These are phyloP conservation scores for Crithidia mellificae DNA, from an alignment of 208 protist genomes.

Conservation along the genomic window DNA sequence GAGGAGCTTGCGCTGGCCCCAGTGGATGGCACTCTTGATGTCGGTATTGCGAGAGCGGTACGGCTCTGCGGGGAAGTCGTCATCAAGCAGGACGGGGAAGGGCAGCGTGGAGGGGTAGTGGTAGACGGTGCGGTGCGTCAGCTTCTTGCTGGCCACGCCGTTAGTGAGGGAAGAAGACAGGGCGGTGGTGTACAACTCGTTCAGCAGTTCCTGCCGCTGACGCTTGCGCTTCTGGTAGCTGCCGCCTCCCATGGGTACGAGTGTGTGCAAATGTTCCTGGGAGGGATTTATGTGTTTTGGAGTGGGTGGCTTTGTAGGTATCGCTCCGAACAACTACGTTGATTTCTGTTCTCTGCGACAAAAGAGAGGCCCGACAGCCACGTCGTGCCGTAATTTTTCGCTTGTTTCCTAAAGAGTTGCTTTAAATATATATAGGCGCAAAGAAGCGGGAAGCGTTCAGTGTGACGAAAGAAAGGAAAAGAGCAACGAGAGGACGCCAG, in stretches of 20 bases:
- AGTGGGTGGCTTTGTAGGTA: too few relatives aligned
- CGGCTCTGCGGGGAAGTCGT: constrained; percentile 66
- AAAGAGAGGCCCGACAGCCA: too few relatives aligned
- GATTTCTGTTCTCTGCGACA: too few relatives aligned
- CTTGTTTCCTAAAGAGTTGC: too few relatives aligned
- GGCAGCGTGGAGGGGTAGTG: constrained; percentile 80
- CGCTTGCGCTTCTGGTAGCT: constrained; percentile 38
- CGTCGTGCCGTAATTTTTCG: too few relatives aligned
- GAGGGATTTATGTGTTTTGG: too few relatives aligned
- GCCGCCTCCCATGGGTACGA: constrained; percentile 15
- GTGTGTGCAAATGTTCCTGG: neutral
- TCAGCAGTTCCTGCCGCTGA: constrained; percentile 33
- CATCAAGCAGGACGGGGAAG: constrained; percentile 74
- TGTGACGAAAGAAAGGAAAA: too few relatives aligned
- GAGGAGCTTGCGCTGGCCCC: constrained; percentile 96
- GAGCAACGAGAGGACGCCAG: too few relatives aligned
- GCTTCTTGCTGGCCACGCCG: constrained; percentile 4
- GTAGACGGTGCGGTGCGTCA: constrained; percentile 42
- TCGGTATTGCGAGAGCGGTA: constrained; percentile 86
- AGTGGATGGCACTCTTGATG: constrained; percentile 93
- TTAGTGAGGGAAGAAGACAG: neutral
- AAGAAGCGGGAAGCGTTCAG: too few relatives aligned
- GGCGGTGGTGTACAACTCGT: constrained; percentile 17
- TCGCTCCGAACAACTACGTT: too few relatives aligned
- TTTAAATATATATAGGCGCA: too few relatives aligned